Percentiles rank a stretch among this genome's conserved stretches.
Evolutionary conservation across 179 eudicot species (phyloP).

Genomic region (Drosera spatulata): DNA sequence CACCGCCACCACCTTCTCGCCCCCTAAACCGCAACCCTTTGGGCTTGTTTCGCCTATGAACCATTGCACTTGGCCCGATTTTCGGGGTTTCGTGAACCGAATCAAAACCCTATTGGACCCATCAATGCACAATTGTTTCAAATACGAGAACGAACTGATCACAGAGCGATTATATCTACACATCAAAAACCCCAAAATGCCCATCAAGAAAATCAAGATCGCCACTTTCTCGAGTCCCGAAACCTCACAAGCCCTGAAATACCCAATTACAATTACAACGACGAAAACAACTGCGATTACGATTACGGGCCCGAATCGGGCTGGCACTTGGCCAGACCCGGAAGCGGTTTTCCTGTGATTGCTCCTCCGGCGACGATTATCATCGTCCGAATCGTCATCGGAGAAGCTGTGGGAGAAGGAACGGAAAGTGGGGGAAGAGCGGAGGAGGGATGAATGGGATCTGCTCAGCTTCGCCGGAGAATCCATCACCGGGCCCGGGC

Average conservation of each 20-base stretch:
- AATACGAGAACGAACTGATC: conserved; percentile 5
- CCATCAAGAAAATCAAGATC: no score
- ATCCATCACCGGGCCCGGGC: conserved; percentile 28
- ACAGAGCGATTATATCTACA: no score
- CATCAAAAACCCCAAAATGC: no score
- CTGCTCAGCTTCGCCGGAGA: conserved; percentile 55
- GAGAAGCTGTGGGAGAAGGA: conserved; percentile 74
- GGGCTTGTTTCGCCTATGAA: conserved; percentile 40
- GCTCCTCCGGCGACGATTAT: background rate
- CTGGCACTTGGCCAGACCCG: no score
- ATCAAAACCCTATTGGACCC: conserved; percentile 14
- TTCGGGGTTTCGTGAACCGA: background rate
- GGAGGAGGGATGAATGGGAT: conserved; percentile 73
- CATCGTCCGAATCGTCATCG: conserved; percentile 3
- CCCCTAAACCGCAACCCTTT: conserved; percentile 3
- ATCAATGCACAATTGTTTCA: conserved; percentile 12
- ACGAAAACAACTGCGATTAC: background rate
- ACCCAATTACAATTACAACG: conserved; percentile 14
- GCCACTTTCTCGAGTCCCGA: conserved; percentile 17
- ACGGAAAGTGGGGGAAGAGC: conserved; percentile 79
- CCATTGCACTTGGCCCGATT: conserved; percentile 50
- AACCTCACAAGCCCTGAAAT: conserved; percentile 22
- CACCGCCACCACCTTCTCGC: background rate
- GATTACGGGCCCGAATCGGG: conserved; percentile 11
- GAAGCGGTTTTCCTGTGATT: background rate